phyloP scores from a whole-genome alignment of 2,329 filamentous ascomycete species.

The Fusarium sp. region DNA sequence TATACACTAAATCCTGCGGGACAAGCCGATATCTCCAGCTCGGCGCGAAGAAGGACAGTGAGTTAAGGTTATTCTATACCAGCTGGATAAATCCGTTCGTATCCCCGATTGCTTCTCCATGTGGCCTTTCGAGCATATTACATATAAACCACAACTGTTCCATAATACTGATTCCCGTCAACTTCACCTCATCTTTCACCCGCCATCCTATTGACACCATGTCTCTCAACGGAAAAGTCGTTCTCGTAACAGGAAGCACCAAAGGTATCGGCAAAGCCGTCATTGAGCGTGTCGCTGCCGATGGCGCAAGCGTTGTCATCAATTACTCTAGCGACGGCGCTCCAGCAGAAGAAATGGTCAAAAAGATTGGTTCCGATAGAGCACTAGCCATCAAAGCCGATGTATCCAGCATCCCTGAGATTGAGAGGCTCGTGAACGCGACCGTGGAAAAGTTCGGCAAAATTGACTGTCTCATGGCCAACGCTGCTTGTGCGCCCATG shows the following conservation, averaged over 20 bases:
- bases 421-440: background rate
- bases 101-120: background rate
- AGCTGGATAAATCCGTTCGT: background rate
- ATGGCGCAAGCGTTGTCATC: conserved; percentile 12
- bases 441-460: conserved; percentile 8
- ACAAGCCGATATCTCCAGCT: background rate
- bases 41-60: background rate
- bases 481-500: conserved; percentile 15
- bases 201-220: background rate
- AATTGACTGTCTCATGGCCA: conserved; percentile 15
- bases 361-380: background rate
- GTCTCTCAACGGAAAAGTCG: conserved; percentile 1
- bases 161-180: accelerated
- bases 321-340: conserved; percentile 9
- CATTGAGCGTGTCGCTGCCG: background rate
- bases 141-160: background rate
- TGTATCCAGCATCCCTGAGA: background rate
- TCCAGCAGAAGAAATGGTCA: conserved; percentile 1
- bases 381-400: conserved; percentile 1
- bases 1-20: background rate
- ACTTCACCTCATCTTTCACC: accelerated
- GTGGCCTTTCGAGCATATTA: accelerated
- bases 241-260: conserved; percentile 3
- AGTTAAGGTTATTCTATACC: background rate
- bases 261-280: conserved; percentile 19